Evolutionary conservation across 345 rosid species (phyloP), one percentile per base, ranked within the genome.

Genomic region (Limnanthes douglasii): DNA sequence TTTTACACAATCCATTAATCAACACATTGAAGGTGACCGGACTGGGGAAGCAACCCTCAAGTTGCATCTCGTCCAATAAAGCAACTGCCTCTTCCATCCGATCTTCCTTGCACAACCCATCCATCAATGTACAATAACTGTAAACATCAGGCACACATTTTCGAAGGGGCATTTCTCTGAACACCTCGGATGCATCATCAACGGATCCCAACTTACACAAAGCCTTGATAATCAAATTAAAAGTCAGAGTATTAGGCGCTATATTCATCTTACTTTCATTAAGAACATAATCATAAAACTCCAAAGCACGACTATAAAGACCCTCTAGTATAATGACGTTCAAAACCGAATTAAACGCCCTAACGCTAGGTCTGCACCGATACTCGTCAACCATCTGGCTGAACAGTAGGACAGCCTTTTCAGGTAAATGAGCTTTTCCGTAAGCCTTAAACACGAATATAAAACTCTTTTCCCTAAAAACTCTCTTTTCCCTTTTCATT

Each of bases 21-120:
- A 90, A 62, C 23, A 77, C 84, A 46, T 90, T 84, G 39, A 73
- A 84, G 0, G 73, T 73, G 41, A 64, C 66, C 0, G 70, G 30
- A 27, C 31, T 70, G 1, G 95, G 98, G 37, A 75, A 70, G 50
- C 86, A 70, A 6, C 96, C 94, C 44, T 90, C 94, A 25, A 66
- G 54, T 58, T 90, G 95, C 98, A 90, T 90, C 65, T 90, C 98
- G 23, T 84, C 98, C 45, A 90, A 58, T 37, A 90, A 34, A 7
- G 64, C 66, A 55, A 84, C 73, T 0, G 95, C 98, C 62, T 90
- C 98, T 39, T 77, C 82, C 5, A 72, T 66, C 50, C 92, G 72
- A 41, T 56, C 68, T 40, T 53, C 77, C 61, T 74, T 90, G 57
- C 92, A 80, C 57, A 90, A 60, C 53, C 98, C 98, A 62, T 80